phyloP scores from a whole-genome alignment of 345 rosid genomes.

The Syzygium jambos region DNA sequence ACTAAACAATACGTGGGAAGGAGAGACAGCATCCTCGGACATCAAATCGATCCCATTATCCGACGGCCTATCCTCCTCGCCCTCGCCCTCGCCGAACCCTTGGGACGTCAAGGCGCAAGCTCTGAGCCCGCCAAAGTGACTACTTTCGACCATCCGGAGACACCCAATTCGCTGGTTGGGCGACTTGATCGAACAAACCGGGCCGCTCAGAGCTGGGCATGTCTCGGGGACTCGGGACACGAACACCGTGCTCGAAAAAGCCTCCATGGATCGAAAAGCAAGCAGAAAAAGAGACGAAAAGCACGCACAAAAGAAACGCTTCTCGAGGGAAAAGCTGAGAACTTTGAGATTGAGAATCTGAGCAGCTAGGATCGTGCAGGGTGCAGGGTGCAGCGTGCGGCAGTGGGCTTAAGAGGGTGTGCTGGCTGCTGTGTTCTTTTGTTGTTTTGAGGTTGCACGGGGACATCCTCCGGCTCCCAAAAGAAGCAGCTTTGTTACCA shows the following conservation, averaged over 20 bases:
- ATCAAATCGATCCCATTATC: conserved; percentile 25
- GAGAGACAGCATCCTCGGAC: conserved; percentile 33
- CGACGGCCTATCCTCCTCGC: conserved; percentile 22
- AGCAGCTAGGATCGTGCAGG: not conserved
- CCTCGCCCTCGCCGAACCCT: conserved; percentile 31
- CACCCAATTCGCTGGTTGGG: conserved; percentile 23
- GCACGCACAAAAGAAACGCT: not conserved
- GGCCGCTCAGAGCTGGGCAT: conserved; percentile 6
- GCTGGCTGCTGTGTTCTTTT: not conserved
- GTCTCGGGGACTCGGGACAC: conserved; percentile 33
- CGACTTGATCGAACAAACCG: conserved; percentile 15
- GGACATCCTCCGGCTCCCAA: not conserved
- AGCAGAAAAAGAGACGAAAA: not conserved
- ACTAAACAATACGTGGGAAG: conserved; percentile 38
- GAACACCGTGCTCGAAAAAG: conserved; percentile 28
- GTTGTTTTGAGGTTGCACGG: not conserved
- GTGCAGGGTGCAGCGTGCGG: not conserved
- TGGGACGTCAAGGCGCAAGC: conserved; percentile 30
- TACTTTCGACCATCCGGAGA: conserved; percentile 25
- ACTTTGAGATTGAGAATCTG: not conserved
- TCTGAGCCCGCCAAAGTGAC: conserved; percentile 23
- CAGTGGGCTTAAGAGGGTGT: not conserved
- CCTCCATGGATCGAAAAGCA: conserved; percentile 34
- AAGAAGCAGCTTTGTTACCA: not conserved
- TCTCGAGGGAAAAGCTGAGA: not conserved